Percentiles rank a stretch among this genome's conserved stretches.
Conservation (phyloP, 805 yeast species). For the Vanderwaltozyma tropicalis region DNA sequence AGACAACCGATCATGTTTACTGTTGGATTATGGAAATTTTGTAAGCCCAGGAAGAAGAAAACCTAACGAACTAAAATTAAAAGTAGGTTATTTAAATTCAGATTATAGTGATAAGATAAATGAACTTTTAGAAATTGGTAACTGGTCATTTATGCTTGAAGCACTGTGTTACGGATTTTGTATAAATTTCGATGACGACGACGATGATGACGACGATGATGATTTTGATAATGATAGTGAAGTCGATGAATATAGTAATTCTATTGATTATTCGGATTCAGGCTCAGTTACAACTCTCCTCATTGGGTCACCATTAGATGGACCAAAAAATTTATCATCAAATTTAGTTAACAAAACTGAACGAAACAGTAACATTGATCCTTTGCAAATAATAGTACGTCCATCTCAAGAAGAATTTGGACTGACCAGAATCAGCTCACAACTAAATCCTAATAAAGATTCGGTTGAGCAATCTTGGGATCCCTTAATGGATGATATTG, state of each 20-base stretch:
- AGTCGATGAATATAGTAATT: neutral
- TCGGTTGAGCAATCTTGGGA: conserved; percentile 1
- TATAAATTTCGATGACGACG: conserved; percentile 25
- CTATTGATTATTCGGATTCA: neutral
- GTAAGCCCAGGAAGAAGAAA: conserved; percentile 12
- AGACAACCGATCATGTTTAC: conserved; percentile 14
- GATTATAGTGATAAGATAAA: conserved; percentile 23
- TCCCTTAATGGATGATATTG: conserved; percentile 11
- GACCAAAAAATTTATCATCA: too few relatives aligned
- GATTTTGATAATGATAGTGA: conserved; percentile 1
- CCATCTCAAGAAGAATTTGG: too few relatives aligned
- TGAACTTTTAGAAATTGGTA: conserved; percentile 24
- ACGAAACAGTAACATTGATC: too few relatives aligned
- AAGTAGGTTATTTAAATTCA: conserved; percentile 25
- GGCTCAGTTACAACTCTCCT: conserved; percentile 4
- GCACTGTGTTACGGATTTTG: conserved; percentile 22
- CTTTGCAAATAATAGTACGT: too few relatives aligned
- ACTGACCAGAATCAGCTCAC: too few relatives aligned
- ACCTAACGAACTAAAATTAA: conserved; percentile 23
- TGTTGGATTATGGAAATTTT: conserved; percentile 16
- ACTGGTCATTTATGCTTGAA: conserved; percentile 23
- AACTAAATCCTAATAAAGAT: neutral
- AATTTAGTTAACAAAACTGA: too few relatives aligned
- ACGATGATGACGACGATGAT: conserved; percentile 11
- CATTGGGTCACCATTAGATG: neutral